Percentiles rank a stretch among this genome's conserved stretches.
Evolutionary conservation across 225 moss, liverwort and hornwort genomes (phyloP).

Genomic region (Polytrichum formosum): DNA sequence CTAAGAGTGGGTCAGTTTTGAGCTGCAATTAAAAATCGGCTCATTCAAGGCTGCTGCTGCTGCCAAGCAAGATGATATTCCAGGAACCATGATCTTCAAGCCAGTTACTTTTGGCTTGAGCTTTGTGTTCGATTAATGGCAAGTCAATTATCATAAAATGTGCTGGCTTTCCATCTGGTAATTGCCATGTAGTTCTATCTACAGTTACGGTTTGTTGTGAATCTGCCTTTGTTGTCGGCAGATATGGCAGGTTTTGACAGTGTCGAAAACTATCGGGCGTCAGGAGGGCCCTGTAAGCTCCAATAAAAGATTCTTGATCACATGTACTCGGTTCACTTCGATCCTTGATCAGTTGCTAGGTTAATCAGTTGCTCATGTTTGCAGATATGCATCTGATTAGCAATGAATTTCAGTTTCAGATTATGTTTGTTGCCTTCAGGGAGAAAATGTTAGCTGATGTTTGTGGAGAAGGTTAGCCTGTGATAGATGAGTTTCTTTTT

Average conservation of each 20-base stretch:
- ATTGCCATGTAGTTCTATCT: background rate
- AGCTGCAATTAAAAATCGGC: conserved; percentile 10
- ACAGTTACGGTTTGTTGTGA: background rate
- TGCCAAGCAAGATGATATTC: too few relatives aligned
- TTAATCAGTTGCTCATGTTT: too few relatives aligned
- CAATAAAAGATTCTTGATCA: background rate
- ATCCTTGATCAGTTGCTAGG: too few relatives aligned
- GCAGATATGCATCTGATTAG: too few relatives aligned
- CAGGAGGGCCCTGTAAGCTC: background rate
- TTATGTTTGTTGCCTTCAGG: too few relatives aligned
- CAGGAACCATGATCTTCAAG: background rate
- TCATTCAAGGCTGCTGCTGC: too few relatives aligned
- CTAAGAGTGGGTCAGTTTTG: conserved; percentile 28
- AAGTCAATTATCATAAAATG: background rate
- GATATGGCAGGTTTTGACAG: background rate
- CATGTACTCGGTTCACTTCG: too few relatives aligned
- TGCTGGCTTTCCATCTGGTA: background rate
- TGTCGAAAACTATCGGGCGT: background rate
- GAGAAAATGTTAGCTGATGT: too few relatives aligned
- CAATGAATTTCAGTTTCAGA: too few relatives aligned
- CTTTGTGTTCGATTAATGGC: background rate
- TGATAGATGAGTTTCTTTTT: too few relatives aligned
- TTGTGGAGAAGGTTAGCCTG: too few relatives aligned
- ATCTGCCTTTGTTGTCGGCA: background rate
- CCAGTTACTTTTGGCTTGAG: background rate